Evolutionary conservation across 2,329 filamentous ascomycete species (phyloP).

Genomic region (Diaporthe amygdali): DNA sequence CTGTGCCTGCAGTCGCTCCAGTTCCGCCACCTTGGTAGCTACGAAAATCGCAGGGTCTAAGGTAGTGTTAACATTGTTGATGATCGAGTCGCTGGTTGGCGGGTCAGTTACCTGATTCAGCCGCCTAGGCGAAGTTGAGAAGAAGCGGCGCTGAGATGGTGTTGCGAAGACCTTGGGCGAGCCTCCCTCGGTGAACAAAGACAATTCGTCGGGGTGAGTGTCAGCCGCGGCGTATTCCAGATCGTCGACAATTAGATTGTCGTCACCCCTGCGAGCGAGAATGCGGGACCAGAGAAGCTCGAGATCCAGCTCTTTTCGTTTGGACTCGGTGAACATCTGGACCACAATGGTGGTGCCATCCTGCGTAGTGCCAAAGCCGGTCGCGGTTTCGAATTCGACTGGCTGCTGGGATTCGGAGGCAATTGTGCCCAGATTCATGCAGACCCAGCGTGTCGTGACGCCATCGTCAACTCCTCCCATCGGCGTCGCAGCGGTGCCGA

Average conservation of each 20-base stretch:
- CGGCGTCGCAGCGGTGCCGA: conserved; percentile 73
- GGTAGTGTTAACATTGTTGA: conserved; percentile 23
- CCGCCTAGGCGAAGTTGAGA: conserved; percentile 28
- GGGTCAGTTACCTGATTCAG: conserved; percentile 25
- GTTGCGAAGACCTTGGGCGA: conserved; percentile 16
- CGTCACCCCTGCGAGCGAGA: conserved; percentile 32
- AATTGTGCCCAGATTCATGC: conserved; percentile 82
- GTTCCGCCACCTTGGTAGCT: not conserved
- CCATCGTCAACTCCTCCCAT: conserved; percentile 79
- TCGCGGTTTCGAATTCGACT: conserved; percentile 57
- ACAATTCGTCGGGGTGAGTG: conserved; percentile 19
- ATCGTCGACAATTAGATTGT: conserved; percentile 22
- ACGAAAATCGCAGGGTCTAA: conserved; percentile 21
- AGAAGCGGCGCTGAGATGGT: conserved; percentile 27
- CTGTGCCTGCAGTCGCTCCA: conserved; percentile 21
- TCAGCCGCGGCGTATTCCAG: conserved; percentile 29
- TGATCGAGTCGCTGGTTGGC: conserved; percentile 5
- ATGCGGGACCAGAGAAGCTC: conserved; percentile 57
- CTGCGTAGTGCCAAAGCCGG: conserved; percentile 73
- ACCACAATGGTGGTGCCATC: conserved; percentile 59
- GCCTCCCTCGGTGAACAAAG: conserved; percentile 21
- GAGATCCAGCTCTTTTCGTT: conserved; percentile 57
- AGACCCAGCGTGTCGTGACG: conserved; percentile 93
- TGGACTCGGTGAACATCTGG: conserved; percentile 61
- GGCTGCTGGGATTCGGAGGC: conserved; percentile 57